These are phyloP conservation scores for Rhodomyrtus tomentosa DNA, from an alignment of 345 rosid species.

Conservation along the genomic window DNA sequence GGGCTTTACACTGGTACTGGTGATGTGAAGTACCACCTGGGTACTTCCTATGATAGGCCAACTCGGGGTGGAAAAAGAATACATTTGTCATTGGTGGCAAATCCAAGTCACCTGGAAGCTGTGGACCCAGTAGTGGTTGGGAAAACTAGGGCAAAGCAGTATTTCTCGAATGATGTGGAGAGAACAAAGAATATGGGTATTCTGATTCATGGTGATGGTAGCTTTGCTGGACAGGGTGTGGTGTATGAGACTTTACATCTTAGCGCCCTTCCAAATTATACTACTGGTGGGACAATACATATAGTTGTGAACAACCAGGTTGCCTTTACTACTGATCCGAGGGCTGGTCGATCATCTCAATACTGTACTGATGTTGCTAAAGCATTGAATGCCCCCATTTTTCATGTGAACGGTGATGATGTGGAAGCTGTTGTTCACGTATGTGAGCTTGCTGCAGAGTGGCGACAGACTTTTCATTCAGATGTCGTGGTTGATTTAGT, in stretches of 20 bases:
- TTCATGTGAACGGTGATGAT: slow-evolving; percentile 14
- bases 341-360: slow-evolving; percentile 11
- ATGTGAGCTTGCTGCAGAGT: slow-evolving; percentile 15
- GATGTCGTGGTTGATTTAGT: slow-evolving; percentile 14
- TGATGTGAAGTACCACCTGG: slow-evolving; percentile 15
- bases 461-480: slow-evolving; percentile 16
- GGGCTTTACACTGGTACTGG: slow-evolving; percentile 16
- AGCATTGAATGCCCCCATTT: slow-evolving; percentile 13
- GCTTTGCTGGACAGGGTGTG: slow-evolving; percentile 15
- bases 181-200: slow-evolving; percentile 8
- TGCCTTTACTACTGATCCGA: slow-evolving; percentile 14
- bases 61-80: slow-evolving; percentile 13
- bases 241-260: slow-evolving; percentile 15
- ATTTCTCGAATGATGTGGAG: slow-evolving; percentile 8
- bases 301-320: slow-evolving; percentile 13
- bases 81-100: slow-evolving; percentile 12
- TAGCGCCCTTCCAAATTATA: slow-evolving; percentile 11
- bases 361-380: slow-evolving; percentile 16
- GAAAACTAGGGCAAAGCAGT: slow-evolving; percentile 12
- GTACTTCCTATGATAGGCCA: slow-evolving; percentile 14
- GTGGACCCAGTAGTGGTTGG: slow-evolving; percentile 16
- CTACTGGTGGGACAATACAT: slow-evolving; percentile 11
- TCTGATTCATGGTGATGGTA: slow-evolving; percentile 15
- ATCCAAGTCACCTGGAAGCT: slow-evolving; percentile 17
- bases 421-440: slow-evolving; percentile 16